Percentiles rank a stretch among this genome's conserved stretches.
These are phyloP conservation scores for Teunomyces kruisii DNA, from an alignment of 805 yeast species.

Conservation along the genomic window DNA sequence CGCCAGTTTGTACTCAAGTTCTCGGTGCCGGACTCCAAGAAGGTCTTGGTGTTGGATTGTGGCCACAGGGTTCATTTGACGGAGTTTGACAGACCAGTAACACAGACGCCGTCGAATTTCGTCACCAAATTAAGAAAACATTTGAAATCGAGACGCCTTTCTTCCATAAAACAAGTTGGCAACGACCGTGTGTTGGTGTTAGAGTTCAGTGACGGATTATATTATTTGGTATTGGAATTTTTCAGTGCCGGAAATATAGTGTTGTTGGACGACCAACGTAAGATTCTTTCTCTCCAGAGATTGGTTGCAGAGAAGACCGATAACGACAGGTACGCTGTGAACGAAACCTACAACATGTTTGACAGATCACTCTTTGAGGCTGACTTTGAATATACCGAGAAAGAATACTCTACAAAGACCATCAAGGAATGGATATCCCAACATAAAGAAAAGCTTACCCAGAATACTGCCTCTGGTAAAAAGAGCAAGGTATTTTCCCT, in stretches of 20 bases:
- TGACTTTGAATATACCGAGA: slow-evolving; percentile 10
- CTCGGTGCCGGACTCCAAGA: slow-evolving; percentile 78
- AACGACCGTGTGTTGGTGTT: slow-evolving; percentile 82
- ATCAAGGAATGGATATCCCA: slow-evolving; percentile 40
- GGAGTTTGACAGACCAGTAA: slow-evolving; percentile 75
- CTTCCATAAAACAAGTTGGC: slow-evolving; percentile 70
- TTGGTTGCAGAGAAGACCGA: slow-evolving; percentile 72
- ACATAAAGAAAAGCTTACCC: slow-evolving; percentile 27
- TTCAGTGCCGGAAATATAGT: slow-evolving; percentile 94
- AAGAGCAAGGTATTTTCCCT: slow-evolving; percentile 55
- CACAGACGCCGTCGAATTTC: slow-evolving; percentile 81
- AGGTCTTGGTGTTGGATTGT: slow-evolving; percentile 74
- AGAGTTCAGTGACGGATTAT: slow-evolving; percentile 79
- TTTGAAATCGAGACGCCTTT: slow-evolving; percentile 73
- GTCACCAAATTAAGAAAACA: slow-evolving; percentile 85
- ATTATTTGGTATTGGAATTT: slow-evolving; percentile 80
- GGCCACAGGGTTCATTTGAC: slow-evolving; percentile 82
- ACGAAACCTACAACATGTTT: slow-evolving; percentile 66
- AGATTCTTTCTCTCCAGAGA: slow-evolving; percentile 74
- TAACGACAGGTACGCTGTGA: slow-evolving; percentile 67
- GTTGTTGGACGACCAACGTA: slow-evolving; percentile 64
- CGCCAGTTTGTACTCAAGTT: slow-evolving; percentile 80
- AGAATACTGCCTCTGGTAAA: slow-evolving; percentile 13
- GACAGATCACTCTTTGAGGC: slow-evolving; percentile 48
- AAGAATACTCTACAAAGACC: slow-evolving; percentile 26